Base-by-base conservation (phyloP, 805 yeast genomes). In the Monosporozyma aerobia region DNA sequence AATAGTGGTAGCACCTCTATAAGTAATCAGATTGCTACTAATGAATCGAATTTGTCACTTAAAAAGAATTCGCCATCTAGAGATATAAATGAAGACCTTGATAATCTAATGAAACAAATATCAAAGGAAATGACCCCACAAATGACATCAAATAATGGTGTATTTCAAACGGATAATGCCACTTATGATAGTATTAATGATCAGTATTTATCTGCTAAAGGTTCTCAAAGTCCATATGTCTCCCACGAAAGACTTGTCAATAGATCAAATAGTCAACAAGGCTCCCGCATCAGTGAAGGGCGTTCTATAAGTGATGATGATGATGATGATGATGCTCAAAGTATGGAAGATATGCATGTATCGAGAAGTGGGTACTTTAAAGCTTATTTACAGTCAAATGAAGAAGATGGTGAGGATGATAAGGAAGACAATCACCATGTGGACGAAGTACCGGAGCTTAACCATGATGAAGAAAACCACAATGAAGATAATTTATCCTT, bases 121-220 rank as follows among this genome's bases (percentile, higher is more conserved):
- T 65, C 70, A 5, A 61, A 57, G 48, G 69, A 67, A 46, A 64
- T 67, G 66, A 62, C 67, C 3, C 66, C 67, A 14, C 49, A 50
- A 29, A 16, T 55, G 14, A 35, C 39, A 11, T 14, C 46, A 13
- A 41, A 23, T n/a, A 29, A 46, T 16, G 50, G 32, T 11, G 16
- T 10, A 7, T 51, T 51, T 29, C 25, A 29, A 44, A 4, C 37
- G 7, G 30, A 32, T 5, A 30, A 44, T 33, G 39, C 30, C 32
- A 29, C 30, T 19, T 35, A 22, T 40, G 40, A 47, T 40, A 41
- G 39, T 13, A 32, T 41, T 14, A 29, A 44, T 48, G 48, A 48
- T 8, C 19, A 29, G 4, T 49, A 33, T 47, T 19, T 35, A 10
- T 43, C 47, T n/a, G 51, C 51, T 7, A 49, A 48, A 25, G 43